Percentiles rank a stretch among this genome's conserved stretches.
Conservation (phyloP, 1,139 yeast genomes). For the Martiniozyma asiatica region DNA sequence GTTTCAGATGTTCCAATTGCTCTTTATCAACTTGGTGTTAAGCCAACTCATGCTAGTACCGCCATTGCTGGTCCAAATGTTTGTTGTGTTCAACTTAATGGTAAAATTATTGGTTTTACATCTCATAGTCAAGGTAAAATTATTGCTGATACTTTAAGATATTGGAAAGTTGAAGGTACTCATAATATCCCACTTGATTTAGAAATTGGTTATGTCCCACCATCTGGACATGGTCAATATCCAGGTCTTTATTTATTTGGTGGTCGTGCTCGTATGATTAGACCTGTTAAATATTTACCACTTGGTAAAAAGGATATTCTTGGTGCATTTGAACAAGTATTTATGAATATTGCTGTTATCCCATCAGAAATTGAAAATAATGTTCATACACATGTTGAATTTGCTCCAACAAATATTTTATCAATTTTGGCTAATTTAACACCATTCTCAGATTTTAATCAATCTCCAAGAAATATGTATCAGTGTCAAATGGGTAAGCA, state of each 20-base stretch:
- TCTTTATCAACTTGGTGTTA: slow-evolving; percentile 67
- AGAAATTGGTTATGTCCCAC: slow-evolving; percentile 94
- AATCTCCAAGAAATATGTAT: slow-evolving; percentile 98
- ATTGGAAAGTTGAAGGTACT: slow-evolving; percentile 78
- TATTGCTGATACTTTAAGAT: slow-evolving; percentile 82
- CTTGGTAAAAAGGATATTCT: slow-evolving; percentile 71
- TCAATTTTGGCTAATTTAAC: slow-evolving; percentile 93
- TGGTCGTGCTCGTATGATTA: slow-evolving; percentile 88
- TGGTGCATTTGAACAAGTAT: slow-evolving; percentile 97
- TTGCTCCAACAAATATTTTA: slow-evolving; percentile 84
- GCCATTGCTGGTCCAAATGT: slow-evolving; percentile 74
- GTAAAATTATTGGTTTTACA: slow-evolving; percentile 89
- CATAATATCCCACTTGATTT: slow-evolving; percentile 58
- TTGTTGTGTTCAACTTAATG: slow-evolving; percentile 89
- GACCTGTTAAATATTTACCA: slow-evolving; percentile 90
- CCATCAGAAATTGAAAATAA: slow-evolving; percentile 80
- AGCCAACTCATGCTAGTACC: slow-evolving; percentile 53
- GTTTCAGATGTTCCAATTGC: slow-evolving; percentile 60
- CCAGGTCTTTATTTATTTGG: slow-evolving; percentile 91
- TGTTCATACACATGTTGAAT: slow-evolving; percentile 87
- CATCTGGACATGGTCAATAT: slow-evolving; percentile 88
- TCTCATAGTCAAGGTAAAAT: slow-evolving; percentile 78
- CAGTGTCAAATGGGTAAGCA: slow-evolving; percentile 99
- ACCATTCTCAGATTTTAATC: slow-evolving; percentile 96
- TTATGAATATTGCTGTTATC: slow-evolving; percentile 90